These are phyloP conservation scores for Solanum clarkiae DNA, from an alignment of 257 asterid species.

Conservation along the genomic window DNA sequence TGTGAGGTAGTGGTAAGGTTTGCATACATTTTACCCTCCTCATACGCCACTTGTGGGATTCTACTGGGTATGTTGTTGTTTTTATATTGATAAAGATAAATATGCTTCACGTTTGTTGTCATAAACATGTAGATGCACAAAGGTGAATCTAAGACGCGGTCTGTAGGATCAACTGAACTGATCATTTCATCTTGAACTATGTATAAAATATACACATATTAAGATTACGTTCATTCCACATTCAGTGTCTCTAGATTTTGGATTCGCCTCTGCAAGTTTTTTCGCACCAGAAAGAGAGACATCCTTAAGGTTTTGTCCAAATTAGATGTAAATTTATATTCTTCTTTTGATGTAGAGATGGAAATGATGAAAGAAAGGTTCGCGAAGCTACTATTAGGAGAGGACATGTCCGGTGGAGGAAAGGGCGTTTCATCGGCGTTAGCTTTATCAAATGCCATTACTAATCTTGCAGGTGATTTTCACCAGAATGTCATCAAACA, in stretches of 20 bases:
- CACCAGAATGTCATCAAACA: not conserved
- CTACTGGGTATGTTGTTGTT: no score
- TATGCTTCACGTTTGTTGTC: not conserved
- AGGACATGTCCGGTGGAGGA: constrained; percentile 94
- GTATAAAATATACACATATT: not conserved
- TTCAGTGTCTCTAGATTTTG: not conserved
- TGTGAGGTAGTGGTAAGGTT: no score
- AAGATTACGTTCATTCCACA: not conserved
- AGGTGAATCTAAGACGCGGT: not conserved
- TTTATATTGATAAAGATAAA: no score
- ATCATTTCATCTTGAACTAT: not conserved
- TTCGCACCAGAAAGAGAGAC: not conserved
- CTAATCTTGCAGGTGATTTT: constrained; percentile 70
- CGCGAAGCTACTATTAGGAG: constrained; percentile 75
- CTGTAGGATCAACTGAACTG: not conserved
- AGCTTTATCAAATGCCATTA: constrained; percentile 79
- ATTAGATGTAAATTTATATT: not conserved
- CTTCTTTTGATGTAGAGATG: constrained; percentile 27
- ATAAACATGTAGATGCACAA: no score
- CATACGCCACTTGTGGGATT: no score
- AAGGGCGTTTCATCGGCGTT: constrained; percentile 90
- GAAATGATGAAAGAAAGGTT: constrained; percentile 70
- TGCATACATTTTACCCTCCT: no score
- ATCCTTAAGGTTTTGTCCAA: not conserved
- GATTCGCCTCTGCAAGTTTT: not conserved